phyloP scores from a whole-genome alignment of 2,329 filamentous ascomycete genomes.

The Exophiala spinifera region DNA sequence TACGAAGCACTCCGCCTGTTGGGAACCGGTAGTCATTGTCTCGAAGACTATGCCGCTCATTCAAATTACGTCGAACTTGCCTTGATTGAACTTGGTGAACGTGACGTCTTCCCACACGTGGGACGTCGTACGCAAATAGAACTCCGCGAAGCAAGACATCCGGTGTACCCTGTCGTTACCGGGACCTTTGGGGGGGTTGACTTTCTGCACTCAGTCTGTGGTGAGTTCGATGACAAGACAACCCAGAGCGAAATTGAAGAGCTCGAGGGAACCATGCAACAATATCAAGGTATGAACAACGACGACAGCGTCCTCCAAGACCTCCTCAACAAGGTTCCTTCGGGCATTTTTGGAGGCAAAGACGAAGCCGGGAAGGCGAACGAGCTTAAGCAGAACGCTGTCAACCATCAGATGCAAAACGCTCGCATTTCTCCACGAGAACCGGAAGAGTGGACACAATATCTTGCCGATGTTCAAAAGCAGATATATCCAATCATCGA shows the following conservation, averaged over 20 bases:
- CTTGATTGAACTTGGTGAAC: slow-evolving; percentile 80
- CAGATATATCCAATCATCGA: slow-evolving; percentile 87
- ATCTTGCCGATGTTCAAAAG: slow-evolving; percentile 68
- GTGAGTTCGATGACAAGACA: slow-evolving; percentile 78
- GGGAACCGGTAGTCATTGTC: slow-evolving; percentile 83
- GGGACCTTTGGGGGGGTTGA: slow-evolving; percentile 94
- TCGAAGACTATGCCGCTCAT: slow-evolving; percentile 90
- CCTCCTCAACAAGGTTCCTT: slow-evolving; percentile 76
- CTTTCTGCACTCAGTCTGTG: slow-evolving; percentile 83
- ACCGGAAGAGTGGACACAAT: slow-evolving; percentile 78
- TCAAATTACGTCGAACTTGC: slow-evolving; percentile 90
- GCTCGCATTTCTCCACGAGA: slow-evolving; percentile 71
- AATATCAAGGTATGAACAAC: slow-evolving; percentile 57
- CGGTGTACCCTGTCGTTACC: slow-evolving; percentile 79
- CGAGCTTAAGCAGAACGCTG: slow-evolving; percentile 73
- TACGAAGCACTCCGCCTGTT: slow-evolving; percentile 83
- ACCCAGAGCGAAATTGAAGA: slow-evolving; percentile 88
- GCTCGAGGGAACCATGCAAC: slow-evolving; percentile 75
- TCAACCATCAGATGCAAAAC: slow-evolving; percentile 71
- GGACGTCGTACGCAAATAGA: slow-evolving; percentile 69
- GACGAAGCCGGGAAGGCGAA: slow-evolving; percentile 73
- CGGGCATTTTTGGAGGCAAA: slow-evolving; percentile 72
- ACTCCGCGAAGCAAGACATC: slow-evolving; percentile 61
- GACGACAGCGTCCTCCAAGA: slow-evolving; percentile 67
- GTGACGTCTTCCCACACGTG: slow-evolving; percentile 80